These are phyloP conservation scores for Aristolochia contorta DNA, from an alignment of 164 flowering plant genomes.

Conservation along the genomic window DNA sequence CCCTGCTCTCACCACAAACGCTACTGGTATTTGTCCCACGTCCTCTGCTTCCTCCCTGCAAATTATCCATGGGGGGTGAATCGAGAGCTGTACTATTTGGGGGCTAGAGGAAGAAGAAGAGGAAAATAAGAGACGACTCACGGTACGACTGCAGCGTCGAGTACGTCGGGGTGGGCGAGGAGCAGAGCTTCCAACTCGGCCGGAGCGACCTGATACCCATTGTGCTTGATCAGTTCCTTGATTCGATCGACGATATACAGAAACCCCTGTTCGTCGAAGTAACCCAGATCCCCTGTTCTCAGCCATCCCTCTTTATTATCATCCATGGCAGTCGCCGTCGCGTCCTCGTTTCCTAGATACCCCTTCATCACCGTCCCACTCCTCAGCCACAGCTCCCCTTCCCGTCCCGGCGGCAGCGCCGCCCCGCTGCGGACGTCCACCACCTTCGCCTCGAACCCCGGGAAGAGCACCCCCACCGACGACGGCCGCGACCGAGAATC, in stretches of 20 bases:
- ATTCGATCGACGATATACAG: slow-evolving; percentile 59
- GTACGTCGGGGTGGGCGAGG: slow-evolving; percentile 41
- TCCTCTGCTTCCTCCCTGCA: slow-evolving; percentile 60
- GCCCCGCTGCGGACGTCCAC: slow-evolving; percentile 43
- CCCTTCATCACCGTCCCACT: slow-evolving; percentile 58
- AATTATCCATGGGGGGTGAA: background rate
- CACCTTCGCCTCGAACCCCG: slow-evolving; percentile 44
- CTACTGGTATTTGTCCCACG: slow-evolving; percentile 68
- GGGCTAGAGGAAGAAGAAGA: background rate
- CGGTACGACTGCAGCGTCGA: slow-evolving; percentile 77
- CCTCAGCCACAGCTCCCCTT: slow-evolving; percentile 68
- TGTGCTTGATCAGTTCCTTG: slow-evolving; percentile 75
- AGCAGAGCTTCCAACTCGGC: slow-evolving; percentile 65
- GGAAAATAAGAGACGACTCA: slow-evolving; percentile 20
- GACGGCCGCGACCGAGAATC: slow-evolving; percentile 23
- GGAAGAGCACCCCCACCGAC: slow-evolving; percentile 36
- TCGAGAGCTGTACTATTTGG: too few species aligned
- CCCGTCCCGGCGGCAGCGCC: slow-evolving; percentile 26
- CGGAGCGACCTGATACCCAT: slow-evolving; percentile 81
- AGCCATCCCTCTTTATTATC: slow-evolving; percentile 55
- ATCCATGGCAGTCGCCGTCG: slow-evolving; percentile 54
- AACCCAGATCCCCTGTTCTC: slow-evolving; percentile 64
- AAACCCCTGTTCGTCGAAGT: slow-evolving; percentile 51
- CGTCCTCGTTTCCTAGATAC: slow-evolving; percentile 44
- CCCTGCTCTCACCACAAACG: slow-evolving; percentile 46